Conservation (phyloP, 2,329 filamentous ascomycete species). For the Coleophoma crateriformis region DNA sequence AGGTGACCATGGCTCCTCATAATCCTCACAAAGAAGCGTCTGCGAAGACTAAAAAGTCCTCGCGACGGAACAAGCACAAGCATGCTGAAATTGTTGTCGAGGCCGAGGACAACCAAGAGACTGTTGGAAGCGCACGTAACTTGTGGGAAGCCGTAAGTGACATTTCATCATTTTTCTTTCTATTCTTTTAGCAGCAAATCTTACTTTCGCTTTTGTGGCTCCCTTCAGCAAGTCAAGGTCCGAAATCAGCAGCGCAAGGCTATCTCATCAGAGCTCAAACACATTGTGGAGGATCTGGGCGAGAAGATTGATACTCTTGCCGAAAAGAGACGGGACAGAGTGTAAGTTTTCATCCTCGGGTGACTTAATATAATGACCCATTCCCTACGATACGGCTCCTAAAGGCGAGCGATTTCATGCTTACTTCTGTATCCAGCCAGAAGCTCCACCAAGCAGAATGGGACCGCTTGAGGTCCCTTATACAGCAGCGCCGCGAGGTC, state of each 20-base stretch:
- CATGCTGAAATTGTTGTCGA: neutral
- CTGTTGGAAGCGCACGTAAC: conserved; percentile 11
- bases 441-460: conserved; percentile 16
- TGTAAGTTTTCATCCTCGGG: conserved; percentile 14
- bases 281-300: conserved; percentile 16
- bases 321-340: conserved; percentile 14
- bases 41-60: conserved; percentile 8
- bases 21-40: conserved; percentile 7
- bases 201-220: no score
- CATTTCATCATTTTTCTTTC: neutral
- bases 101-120: conserved; percentile 3
- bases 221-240: no score
- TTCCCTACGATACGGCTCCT: no score
- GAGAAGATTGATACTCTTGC: conserved; percentile 16
- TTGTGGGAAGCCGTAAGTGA: conserved; percentile 12
- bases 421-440: conserved; percentile 6
- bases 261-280: conserved; percentile 18
- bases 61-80: conserved; percentile 7
- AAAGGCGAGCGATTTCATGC: neutral
- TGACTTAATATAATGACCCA: no score
- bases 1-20: conserved; percentile 12
- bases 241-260: conserved; percentile 20
- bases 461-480: conserved; percentile 18
- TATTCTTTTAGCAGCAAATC: no score
- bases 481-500: conserved; percentile 18